Conservation (phyloP, 306 rosid species). For the Trifolium pratense region DNA sequence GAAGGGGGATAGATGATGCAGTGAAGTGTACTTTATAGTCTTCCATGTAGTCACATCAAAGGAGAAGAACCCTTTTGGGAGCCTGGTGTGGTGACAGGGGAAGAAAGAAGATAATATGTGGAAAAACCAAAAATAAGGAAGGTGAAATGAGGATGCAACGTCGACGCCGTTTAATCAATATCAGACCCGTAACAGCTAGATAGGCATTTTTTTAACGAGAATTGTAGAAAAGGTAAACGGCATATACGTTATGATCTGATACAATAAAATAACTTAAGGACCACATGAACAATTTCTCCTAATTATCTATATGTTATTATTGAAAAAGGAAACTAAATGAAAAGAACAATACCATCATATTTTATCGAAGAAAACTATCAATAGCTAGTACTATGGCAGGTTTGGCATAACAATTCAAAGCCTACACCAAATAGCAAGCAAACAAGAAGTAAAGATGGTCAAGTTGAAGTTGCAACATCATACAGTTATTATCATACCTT, state of each 20-base stretch:
- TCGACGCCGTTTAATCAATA: background rate
- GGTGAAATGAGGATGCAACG: background rate
- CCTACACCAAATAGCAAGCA: slow-evolving; percentile 31
- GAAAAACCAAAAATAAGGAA: background rate
- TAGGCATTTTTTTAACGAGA: background rate
- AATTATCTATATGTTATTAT: background rate
- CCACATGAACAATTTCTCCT: background rate
- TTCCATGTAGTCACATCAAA: slow-evolving; percentile 90
- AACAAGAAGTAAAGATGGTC: slow-evolving; percentile 20
- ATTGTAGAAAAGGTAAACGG: background rate
- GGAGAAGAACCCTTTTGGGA: slow-evolving; percentile 59
- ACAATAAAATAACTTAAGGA: background rate
- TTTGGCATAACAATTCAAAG: slow-evolving; percentile 28
- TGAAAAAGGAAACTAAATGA: background rate
- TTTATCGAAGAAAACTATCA: slow-evolving; percentile 13
- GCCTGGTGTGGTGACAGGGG: background rate
- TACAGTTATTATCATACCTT: slow-evolving; percentile 59
- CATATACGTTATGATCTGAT: background rate
- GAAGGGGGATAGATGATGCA: background rate
- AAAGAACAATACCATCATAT: slow-evolving; percentile 12
- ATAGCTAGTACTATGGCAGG: slow-evolving; percentile 21
- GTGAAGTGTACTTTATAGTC: slow-evolving; percentile 57
- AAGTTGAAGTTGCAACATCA: slow-evolving; percentile 31
- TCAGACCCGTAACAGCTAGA: background rate
- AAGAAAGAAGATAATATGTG: background rate